Evolutionary conservation across 306 rosid species (phyloP).

Genomic region (Malus sieversii): DNA sequence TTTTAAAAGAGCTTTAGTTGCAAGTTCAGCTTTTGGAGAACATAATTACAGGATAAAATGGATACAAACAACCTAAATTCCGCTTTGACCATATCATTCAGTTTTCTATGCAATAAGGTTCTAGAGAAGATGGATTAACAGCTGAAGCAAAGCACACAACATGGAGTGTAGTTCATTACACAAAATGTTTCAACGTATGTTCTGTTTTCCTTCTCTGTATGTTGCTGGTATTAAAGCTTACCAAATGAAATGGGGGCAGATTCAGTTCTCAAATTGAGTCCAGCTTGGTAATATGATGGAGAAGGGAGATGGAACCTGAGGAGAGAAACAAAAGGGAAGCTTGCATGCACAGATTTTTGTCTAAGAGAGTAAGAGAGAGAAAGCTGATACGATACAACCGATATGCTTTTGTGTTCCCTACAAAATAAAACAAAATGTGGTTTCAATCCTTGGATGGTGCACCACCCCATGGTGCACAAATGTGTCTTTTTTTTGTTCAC

Average conservation of each 20-base stretch:
- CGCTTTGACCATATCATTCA: not conserved
- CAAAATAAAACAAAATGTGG: not conserved
- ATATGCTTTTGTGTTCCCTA: not conserved
- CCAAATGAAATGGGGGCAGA: not conserved
- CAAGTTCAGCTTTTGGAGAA: not conserved
- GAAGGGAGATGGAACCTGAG: not conserved
- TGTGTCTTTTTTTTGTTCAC: not conserved
- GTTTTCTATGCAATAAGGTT: conserved; percentile 21
- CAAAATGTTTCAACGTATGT: not conserved
- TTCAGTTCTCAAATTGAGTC: not conserved
- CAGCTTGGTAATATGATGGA: not conserved
- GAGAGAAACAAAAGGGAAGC: not conserved
- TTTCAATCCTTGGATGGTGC: not conserved
- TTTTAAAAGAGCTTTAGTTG: not conserved
- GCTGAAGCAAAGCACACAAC: conserved; percentile 22
- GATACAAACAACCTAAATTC: not conserved
- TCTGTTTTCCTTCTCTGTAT: conserved; percentile 16
- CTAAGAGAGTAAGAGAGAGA: not conserved
- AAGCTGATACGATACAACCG: not conserved
- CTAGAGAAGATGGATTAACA: conserved; percentile 19
- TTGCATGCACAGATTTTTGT: not conserved
- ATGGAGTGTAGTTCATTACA: conserved; percentile 10
- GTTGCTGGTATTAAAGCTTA: conserved; percentile 24
- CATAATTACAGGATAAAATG: not conserved
- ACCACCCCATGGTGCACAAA: not conserved